A percentile compares a stretch with the other conserved stretches of the same genome.
These are phyloP conservation scores for Fusarium austroafricanum DNA, from an alignment of 2,329 filamentous ascomycete species.

Conservation along the genomic window DNA sequence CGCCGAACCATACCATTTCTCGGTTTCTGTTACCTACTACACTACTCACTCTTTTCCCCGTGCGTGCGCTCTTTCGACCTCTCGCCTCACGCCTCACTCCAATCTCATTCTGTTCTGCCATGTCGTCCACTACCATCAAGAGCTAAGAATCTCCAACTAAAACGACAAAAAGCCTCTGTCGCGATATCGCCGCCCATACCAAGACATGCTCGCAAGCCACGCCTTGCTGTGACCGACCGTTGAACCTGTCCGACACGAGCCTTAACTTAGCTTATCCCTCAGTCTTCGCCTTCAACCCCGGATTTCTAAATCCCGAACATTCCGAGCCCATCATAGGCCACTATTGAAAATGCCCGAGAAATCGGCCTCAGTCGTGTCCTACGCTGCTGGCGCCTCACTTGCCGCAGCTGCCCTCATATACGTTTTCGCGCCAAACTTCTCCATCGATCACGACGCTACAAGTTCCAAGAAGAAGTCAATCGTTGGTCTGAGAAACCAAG, in stretches of 20 bases:
- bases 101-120: slow-evolving; percentile 9
- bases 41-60: neutral
- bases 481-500: slow-evolving; percentile 88
- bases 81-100: neutral
- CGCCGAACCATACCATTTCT: slow-evolving; percentile 21
- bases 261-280: neutral
- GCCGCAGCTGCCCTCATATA: slow-evolving; percentile 96
- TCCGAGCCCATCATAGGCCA: slow-evolving; percentile 36
- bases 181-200: slow-evolving; percentile 16
- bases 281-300: slow-evolving; percentile 1
- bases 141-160: neutral
- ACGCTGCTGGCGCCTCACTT: slow-evolving; percentile 94
- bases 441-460: slow-evolving; percentile 84
- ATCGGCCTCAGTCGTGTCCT: slow-evolving; percentile 71
- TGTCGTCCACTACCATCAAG: slow-evolving; percentile 6
- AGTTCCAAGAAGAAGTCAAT: slow-evolving; percentile 81
- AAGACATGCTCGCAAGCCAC: slow-evolving; percentile 42
- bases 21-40: slow-evolving; percentile 26
- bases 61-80: slow-evolving; percentile 13
- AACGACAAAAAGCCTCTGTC: slow-evolving; percentile 7
- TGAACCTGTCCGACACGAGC: slow-evolving; percentile 44
- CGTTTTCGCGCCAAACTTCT: slow-evolving; percentile 97
- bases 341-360: slow-evolving; percentile 53
- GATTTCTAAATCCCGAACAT: slow-evolving; percentile 29
- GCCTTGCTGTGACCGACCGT: slow-evolving; percentile 33